Base-by-base conservation (phyloP, 2,329 filamentous ascomycete genomes). In the Diaporthe sp. region DNA sequence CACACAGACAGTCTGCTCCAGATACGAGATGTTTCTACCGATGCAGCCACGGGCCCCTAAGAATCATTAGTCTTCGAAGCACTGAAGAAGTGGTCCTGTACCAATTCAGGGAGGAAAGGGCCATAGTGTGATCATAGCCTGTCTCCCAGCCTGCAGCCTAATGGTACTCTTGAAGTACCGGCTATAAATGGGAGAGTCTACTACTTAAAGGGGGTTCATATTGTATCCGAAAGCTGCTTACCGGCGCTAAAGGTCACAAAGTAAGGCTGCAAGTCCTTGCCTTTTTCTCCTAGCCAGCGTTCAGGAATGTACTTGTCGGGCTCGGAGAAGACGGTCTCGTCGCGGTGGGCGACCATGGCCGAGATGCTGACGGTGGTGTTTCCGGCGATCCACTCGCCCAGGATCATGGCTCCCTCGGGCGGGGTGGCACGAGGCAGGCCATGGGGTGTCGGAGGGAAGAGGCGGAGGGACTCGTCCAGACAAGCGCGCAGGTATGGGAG, bases 1-100 rank as follows among this genome's bases (percentile, higher is more conserved):
- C 22, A 87, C 38, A 1, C 86, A 74, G 8, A 87, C 83, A 2
- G 83, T 84, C 77, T 89, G 86, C 78, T 89, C 86, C 12, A 89
- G 78, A 73, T 87, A 82, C 4, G 80, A 81, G 22, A 84, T 83
- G 42, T 83, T 84, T 40, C 82, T 79, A 0, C 78, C 78, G 10
- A 80, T 79, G 64, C 79, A 80, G 1, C 78, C 77, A 50, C 78
- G 70, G 3, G 77, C 77, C 17, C 79, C 77, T 45, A 28, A 8
- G 45, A 45, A 42, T 13, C 15, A 38, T 61, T n/a, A 30, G 58
- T 38, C n/a, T 45, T 45, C n/a, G 28, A 57, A 57, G 54, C 8
- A 35, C 17, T 1, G 30, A 57, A n/a, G n/a, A 35, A 61, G 15
- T 42, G 45, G 9, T 22, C 38, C 2, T 35, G n/a, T 25, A 25